phyloP scores from a whole-genome alignment of 2,329 filamentous ascomycete species.

The Verticillium tricorpus region DNA sequence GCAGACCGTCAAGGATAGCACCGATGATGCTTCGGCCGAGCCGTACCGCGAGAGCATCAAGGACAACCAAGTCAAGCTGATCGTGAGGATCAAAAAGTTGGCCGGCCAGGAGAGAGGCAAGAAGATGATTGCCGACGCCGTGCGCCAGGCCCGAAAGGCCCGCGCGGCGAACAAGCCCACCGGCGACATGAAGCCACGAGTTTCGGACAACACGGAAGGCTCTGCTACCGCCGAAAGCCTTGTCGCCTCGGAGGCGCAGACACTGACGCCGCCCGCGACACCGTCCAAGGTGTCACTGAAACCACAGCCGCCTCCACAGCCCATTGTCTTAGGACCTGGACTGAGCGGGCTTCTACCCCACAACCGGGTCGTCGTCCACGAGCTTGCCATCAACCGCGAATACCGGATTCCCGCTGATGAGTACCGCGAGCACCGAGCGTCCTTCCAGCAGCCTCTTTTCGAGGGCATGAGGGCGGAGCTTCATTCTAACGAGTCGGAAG shows the following conservation, averaged over 20 bases:
- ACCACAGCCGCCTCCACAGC: slow-evolving; percentile 28
- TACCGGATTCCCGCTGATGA: slow-evolving; percentile 65
- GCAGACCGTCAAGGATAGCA: slow-evolving; percentile 76
- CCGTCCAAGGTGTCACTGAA: slow-evolving; percentile 27
- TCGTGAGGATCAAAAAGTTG: slow-evolving; percentile 75
- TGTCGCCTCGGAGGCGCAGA: slow-evolving; percentile 39
- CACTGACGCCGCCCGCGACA: slow-evolving; percentile 49
- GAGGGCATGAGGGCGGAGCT: slow-evolving; percentile 60
- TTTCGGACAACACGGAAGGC: slow-evolving; percentile 42
- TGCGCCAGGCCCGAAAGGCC: slow-evolving; percentile 64
- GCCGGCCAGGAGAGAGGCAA: slow-evolving; percentile 69
- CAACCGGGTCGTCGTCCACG: slow-evolving; percentile 72
- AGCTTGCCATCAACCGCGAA: slow-evolving; percentile 74
- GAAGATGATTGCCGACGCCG: slow-evolving; percentile 68
- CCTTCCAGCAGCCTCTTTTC: slow-evolving; percentile 44
- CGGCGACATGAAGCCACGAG: slow-evolving; percentile 67
- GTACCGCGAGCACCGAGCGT: slow-evolving; percentile 52
- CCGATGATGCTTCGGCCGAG: slow-evolving; percentile 65
- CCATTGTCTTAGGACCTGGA: slow-evolving; percentile 29
- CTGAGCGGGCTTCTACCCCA: slow-evolving; percentile 59
- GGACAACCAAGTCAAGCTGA: slow-evolving; percentile 73
- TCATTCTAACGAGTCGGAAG: slow-evolving; percentile 58
- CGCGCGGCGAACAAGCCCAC: slow-evolving; percentile 60
- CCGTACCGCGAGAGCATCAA: slow-evolving; percentile 78
- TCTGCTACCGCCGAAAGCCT: slow-evolving; percentile 28